Evolutionary conservation across 257 asterid species (phyloP).

Genomic region (Nicotiana obtusifolia): DNA sequence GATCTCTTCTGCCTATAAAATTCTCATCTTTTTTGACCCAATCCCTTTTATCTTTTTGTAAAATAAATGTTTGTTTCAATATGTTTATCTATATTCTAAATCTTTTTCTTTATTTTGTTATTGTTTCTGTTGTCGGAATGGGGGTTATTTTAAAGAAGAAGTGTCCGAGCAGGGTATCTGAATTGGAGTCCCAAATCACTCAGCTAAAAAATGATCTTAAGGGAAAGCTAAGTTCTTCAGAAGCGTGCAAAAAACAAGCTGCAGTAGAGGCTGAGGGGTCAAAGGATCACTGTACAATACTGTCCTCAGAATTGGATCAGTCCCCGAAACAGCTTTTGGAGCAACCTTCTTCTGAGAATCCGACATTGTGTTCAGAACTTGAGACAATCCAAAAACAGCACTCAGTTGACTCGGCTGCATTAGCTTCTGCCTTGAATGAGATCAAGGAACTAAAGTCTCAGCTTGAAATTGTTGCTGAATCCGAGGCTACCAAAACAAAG

Average conservation of each 20-base stretch:
- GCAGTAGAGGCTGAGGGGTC: constrained; percentile 63
- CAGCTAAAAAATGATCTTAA: constrained; percentile 80
- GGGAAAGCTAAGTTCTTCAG: constrained; percentile 63
- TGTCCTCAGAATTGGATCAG: constrained; percentile 55
- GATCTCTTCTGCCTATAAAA: background rate
- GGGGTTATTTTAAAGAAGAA: constrained; percentile 28
- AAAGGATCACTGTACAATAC: constrained; percentile 43
- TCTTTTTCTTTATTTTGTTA: background rate
- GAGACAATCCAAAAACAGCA: constrained; percentile 29
- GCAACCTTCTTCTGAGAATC: constrained; percentile 24
- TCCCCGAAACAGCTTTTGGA: constrained; percentile 32
- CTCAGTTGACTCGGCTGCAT: constrained; percentile 41
- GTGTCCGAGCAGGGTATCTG: constrained; percentile 47
- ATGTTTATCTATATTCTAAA: background rate
- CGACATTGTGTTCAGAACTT: constrained; percentile 31
- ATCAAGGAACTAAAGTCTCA: constrained; percentile 52
- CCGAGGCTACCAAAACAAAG: constrained; percentile 46
- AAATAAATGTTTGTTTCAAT: background rate
- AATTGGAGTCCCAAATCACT: constrained; percentile 64
- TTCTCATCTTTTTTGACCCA: background rate
- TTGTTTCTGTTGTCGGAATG: background rate
- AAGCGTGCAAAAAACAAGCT: constrained; percentile 63
- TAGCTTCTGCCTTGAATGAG: constrained; percentile 60
- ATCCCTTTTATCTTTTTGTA: background rate
- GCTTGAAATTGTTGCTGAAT: constrained; percentile 47